Conservation (phyloP, 1,139 yeast genomes). For the Kazachstania sp. region DNA sequence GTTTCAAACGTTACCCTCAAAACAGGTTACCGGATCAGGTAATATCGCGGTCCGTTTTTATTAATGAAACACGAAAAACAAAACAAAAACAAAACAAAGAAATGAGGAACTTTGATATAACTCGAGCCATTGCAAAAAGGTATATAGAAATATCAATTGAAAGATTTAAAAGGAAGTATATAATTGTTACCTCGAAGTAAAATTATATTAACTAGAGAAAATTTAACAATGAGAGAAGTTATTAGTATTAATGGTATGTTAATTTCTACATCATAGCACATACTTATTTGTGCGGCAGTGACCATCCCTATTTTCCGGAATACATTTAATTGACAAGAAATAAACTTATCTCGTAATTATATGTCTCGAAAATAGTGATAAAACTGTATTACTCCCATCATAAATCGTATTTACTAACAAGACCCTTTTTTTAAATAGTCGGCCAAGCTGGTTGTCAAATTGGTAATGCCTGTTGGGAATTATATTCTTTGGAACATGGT, state of each 20-base stretch:
- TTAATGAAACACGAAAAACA: background rate
- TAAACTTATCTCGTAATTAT: background rate
- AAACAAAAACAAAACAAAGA: background rate
- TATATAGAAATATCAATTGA: no score
- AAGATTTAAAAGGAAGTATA: no score
- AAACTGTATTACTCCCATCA: no score
- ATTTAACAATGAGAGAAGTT: slow-evolving; percentile 69
- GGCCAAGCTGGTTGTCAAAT: slow-evolving; percentile 94
- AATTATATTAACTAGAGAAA: background rate
- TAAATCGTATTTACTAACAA: background rate
- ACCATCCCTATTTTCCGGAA: no score
- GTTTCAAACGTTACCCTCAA: background rate
- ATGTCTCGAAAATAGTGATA: background rate
- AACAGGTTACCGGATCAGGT: background rate
- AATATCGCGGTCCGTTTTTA: background rate
- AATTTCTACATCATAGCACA: background rate
- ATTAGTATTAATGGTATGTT: slow-evolving; percentile 57
- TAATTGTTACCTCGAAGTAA: no score
- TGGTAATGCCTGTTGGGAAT: slow-evolving; percentile 98
- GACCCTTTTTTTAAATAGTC: slow-evolving; percentile 16
- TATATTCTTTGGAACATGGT: slow-evolving; percentile 94
- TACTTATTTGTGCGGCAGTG: no score
- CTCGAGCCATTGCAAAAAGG: no score
- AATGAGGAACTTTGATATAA: background rate
- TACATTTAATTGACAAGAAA: background rate